Evolutionary conservation across 2,329 filamentous ascomycete species (phyloP).

Genomic region (Diatrype stigma): DNA sequence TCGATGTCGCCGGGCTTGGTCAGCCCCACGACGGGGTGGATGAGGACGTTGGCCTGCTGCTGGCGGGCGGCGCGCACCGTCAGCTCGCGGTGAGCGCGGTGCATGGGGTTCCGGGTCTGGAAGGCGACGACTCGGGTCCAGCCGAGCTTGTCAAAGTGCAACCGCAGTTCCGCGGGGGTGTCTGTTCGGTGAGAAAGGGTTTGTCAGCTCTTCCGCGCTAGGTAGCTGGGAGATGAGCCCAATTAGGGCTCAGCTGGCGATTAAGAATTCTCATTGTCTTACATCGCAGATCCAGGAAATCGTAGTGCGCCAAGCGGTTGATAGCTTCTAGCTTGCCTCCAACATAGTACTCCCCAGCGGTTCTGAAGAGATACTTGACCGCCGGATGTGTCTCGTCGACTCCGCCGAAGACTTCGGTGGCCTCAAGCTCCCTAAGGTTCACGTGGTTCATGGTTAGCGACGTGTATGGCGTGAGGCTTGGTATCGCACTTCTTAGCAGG

Average conservation of each 20-base stretch:
- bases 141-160: conserved; percentile 99
- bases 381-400: conserved; percentile 88
- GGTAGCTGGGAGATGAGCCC: too few relatives aligned
- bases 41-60: conserved; percentile 96
- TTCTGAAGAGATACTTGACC: conserved; percentile 81
- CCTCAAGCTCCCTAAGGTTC: conserved; percentile 72
- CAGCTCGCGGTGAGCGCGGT: conserved; percentile 95
- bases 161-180: conserved; percentile 88
- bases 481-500: conserved; percentile 4
- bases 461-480: conserved; percentile 52
- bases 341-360: conserved; percentile 82
- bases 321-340: conserved; percentile 95
- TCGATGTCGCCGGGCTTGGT: conserved; percentile 99
- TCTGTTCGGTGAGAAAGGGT: conserved; percentile 41
- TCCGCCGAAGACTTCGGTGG: conserved; percentile 89
- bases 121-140: conserved; percentile 98
- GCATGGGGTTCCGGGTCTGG: conserved; percentile 99
- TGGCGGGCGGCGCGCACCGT: conserved; percentile 94
- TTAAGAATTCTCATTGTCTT: conserved; percentile 43
- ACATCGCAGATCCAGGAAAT: conserved; percentile 96
- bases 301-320: conserved; percentile 95
- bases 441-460: conserved; percentile 24
- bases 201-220: conserved; percentile 8
- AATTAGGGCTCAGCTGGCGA: too few relatives aligned
- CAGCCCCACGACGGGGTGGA: conserved; percentile 96